Evolutionary conservation across 805 yeast genomes (phyloP), one percentile per base, ranked within the genome.

Genomic region (Metschnikowia corniflorae): DNA sequence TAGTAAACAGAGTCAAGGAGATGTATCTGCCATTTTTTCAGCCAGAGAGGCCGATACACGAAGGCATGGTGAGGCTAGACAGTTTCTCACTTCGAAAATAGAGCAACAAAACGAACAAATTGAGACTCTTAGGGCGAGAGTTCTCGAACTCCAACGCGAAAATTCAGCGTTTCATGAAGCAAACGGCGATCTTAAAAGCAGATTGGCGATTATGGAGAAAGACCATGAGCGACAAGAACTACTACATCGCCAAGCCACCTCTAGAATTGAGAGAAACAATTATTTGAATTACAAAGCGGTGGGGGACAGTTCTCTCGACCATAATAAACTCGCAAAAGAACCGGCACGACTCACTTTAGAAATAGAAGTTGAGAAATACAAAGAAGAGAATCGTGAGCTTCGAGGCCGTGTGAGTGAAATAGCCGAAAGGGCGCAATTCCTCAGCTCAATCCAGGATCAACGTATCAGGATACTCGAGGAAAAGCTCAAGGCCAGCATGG

Each of bases 41-140:
- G n/a, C n/a, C n/a, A n/a, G n/a, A 5, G 32, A 18, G 39, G 30
- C 16, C 31, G 29, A 17, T 43, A 15, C 16, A 12, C 25, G 20
- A 16, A 40, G 44, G 18, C 33, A 29, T 16, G 39, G 40, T 22
- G 35, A 25, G 29, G 26, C 36, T 15, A 29, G 40, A 20, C 23
- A 38, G 13, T 24, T 42, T 16, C 44, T 44, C 9, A 18, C 44
- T 13, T 26, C 22, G 20, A 47, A 40, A 28, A 26, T 50, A 8
- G 42, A 39, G 26, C 40, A 29, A 7, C 56, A 50, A 29, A 43
- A 28, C 16, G 26, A 33, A 13, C 24, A 26, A 12, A 39, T 47
- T 6, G 50, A 42, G 16, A 35, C 35, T 18, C 40, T 49, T 19
- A 47, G 44, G 35, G 38, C 46, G 7, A 13, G 16, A 28, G 36